A percentile compares a stretch with the other conserved stretches of the same genome.
Conservation (phyloP, 257 asterid species). For the Solanum gracilifrons region DNA sequence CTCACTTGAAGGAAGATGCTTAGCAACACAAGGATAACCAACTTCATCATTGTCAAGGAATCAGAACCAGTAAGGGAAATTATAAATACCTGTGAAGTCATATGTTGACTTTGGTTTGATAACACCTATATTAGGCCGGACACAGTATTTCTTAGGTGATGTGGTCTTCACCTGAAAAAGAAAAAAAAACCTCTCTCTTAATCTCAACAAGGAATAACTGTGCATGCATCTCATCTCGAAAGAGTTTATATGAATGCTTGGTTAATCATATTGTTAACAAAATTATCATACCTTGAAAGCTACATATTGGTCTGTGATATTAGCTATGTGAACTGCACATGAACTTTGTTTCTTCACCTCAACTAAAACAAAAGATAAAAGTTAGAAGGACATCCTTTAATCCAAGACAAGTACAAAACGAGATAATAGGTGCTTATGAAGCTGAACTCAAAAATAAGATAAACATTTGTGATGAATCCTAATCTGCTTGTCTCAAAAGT, state of each 20-base stretch:
- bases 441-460: background rate
- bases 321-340: slow-evolving; percentile 50
- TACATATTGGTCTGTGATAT: slow-evolving; percentile 65
- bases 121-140: slow-evolving; percentile 77
- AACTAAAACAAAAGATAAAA: slow-evolving; percentile 31
- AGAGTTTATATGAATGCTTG: background rate
- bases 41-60: background rate
- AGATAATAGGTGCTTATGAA: background rate
- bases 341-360: slow-evolving; percentile 82
- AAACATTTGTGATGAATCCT: background rate
- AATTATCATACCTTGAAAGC: slow-evolving; percentile 68
- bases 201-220: background rate
- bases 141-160: slow-evolving; percentile 85
- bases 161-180: slow-evolving; percentile 81
- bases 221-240: background rate
- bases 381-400: slow-evolving; percentile 6
- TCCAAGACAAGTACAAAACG: background rate
- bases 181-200: background rate
- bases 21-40: background rate
- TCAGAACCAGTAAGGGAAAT: background rate
- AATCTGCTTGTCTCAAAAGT: background rate
- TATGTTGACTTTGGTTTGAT: slow-evolving; percentile 66
- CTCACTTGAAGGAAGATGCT: background rate
- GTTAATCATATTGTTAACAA: background rate
- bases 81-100: slow-evolving; percentile 54